Evolutionary conservation across 805 yeast genomes (phyloP), one percentile per base, ranked within the genome.

Genomic region (Ogataea ramenticola): DNA sequence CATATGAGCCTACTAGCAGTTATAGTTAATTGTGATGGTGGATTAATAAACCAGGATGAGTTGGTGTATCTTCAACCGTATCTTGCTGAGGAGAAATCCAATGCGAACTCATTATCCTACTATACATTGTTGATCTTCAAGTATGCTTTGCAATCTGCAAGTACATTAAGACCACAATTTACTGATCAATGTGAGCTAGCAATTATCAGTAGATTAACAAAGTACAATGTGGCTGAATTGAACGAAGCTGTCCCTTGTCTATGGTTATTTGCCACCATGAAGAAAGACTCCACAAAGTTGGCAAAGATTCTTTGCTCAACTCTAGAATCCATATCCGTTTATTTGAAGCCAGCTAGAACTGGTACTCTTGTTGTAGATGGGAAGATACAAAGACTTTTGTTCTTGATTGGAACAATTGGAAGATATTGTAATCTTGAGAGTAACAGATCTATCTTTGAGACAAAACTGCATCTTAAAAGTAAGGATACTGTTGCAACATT

Each of bases 231-330:
- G 0, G 67, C 58, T 45, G 93, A 86, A 50, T 60, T 86, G 9
- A 76, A 76, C n/a, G 81, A 80, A 54, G 95, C 91, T 0, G 73
- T 86, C 58, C 88, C 89, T 1, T 71, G 86, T 45, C 61, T 78
- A 4, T 80, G 88, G 83, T 60, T 60, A 9, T 63, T 86, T 0
- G 71, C 85, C 2, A 54, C 49, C 3, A 61, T 74, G 52, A 66
- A 71, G 35, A 62, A 68, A 1, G 78, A 75, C 41, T 69, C 74
- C 0, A 44, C 54, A 0, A 75, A 75, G 48, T 52, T 86, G 4
- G 75, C 79, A 0, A 76, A 72, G 49, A 90, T 90, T 0, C 75
- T 86, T 17, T 62, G 78, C 0, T 78, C 89, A 0, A 77, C 88
- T 34, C 57, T 86, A 47, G 62, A 62, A 16, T 64, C 74, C 42